phyloP scores from a whole-genome alignment of 495 filamentous ascomycete genomes.

The Saxispiralis lemnorum region DNA sequence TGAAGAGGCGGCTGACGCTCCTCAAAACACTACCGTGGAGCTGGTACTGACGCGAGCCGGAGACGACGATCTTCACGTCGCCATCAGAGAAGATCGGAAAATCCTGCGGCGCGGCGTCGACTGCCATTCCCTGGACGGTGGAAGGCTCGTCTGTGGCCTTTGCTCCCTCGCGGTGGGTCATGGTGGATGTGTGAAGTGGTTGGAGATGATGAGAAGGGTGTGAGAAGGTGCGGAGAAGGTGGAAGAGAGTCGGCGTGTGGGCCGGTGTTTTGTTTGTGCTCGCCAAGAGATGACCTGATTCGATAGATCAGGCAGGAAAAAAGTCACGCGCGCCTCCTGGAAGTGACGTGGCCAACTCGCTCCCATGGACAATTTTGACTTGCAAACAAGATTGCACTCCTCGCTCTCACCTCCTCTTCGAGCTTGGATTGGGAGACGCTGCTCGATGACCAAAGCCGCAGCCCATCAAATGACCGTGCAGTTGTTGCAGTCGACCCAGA shows the following conservation, averaged over 20 bases:
- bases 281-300: neutral
- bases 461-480: no score
- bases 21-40: constrained; percentile 16
- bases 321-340: neutral
- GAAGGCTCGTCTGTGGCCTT: no score
- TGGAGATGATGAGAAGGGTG: neutral
- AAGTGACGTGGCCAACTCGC: no score
- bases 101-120: neutral
- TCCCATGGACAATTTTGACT: no score
- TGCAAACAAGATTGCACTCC: no score
- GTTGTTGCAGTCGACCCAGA: no score
- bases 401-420: no score
- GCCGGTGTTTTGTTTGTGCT: neutral
- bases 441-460: no score
- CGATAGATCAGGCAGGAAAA: neutral
- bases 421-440: no score
- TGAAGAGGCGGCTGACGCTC: constrained; percentile 10
- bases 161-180: no score
- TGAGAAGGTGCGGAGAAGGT: neutral
- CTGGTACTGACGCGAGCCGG: constrained; percentile 11
- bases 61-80: constrained; percentile 20
- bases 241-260: no score
- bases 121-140: neutral
- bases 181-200: neutral
- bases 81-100: constrained; percentile 13